A percentile compares a stretch with the other conserved stretches of the same genome.
Conservation (phyloP, 768 basidiomycete genomes). For the Panaeolus cyanescens region DNA sequence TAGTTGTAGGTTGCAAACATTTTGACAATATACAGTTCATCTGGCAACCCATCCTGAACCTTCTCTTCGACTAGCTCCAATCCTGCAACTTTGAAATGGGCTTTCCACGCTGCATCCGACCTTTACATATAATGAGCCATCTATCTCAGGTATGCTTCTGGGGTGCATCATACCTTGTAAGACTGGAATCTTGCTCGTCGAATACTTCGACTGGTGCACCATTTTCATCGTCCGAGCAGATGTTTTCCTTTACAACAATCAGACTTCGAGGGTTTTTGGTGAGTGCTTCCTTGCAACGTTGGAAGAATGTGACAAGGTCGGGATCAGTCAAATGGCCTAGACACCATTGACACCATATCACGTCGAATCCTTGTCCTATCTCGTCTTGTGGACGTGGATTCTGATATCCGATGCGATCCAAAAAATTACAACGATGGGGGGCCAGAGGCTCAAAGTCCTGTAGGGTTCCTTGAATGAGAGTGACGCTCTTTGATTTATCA, state of each 20-base stretch:
- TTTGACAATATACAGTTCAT: conserved; percentile 81
- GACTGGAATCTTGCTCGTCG: conserved; percentile 86
- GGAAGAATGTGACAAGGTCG: conserved; percentile 79
- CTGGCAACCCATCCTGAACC: conserved; percentile 82
- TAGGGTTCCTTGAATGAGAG: conserved; percentile 77
- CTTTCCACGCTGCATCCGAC: conserved; percentile 83
- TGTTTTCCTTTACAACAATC: conserved; percentile 92
- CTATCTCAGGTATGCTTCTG: not conserved
- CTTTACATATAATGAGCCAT: conserved; percentile 38
- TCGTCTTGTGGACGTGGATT: conserved; percentile 43
- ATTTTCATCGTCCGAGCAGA: conserved; percentile 60
- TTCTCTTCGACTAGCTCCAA: conserved; percentile 72
- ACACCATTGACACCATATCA: conserved; percentile 98
- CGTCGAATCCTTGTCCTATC: conserved; percentile 74
- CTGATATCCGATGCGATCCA: conserved; percentile 72
- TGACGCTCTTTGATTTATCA: conserved; percentile 67
- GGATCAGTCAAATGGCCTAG: conserved; percentile 80
- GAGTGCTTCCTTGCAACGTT: conserved; percentile 61
- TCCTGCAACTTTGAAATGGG: conserved; percentile 72
- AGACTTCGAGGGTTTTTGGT: conserved; percentile 46
- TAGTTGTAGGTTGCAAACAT: conserved; percentile 52
- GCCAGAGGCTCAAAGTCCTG: conserved; percentile 78
- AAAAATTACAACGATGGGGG: conserved; percentile 44
- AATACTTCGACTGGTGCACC: conserved; percentile 58
- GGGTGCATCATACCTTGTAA: conserved; percentile 66